A percentile compares a stretch with the other conserved stretches of the same genome.
Evolutionary conservation across 2,329 filamentous ascomycete genomes (phyloP).

Genomic region (Aspergillus intermedius): DNA sequence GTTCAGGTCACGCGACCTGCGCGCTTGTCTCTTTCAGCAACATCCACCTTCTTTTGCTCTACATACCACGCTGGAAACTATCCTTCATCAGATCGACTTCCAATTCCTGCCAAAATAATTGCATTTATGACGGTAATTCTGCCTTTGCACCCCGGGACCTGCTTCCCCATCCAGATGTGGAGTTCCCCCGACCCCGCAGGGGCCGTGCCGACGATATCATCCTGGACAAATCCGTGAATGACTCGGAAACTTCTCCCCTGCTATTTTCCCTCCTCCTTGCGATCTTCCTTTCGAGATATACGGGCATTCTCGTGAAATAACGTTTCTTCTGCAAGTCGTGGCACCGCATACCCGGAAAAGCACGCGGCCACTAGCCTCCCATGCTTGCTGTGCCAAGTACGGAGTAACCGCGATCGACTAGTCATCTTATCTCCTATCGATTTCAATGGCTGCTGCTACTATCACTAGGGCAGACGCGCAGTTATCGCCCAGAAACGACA

Average conservation of each 20-base stretch:
- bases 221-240: slow-evolving; percentile 3
- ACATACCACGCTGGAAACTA: no score
- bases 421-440: neutral
- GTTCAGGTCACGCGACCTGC: no score
- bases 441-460: slow-evolving; percentile 4
- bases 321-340: neutral
- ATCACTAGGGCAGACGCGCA: slow-evolving; percentile 1
- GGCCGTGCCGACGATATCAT: neutral
- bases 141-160: neutral
- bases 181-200: neutral
- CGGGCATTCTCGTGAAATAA: neutral
- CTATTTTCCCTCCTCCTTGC: no score
- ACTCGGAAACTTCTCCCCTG: slow-evolving; percentile 11
- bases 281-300: neutral
- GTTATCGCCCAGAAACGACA: slow-evolving; percentile 3
- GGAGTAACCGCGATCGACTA: neutral
- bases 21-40: no score
- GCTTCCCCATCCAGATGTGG: neutral
- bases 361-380: neutral
- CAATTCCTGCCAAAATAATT: no score
- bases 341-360: slow-evolving; percentile 1
- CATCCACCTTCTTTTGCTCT: no score
- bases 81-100: no score
- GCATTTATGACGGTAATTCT: neutral
- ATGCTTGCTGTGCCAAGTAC: neutral